Evolutionary conservation across 805 yeast species (phyloP).

Genomic region (Nakazawaea laoshanensis): DNA sequence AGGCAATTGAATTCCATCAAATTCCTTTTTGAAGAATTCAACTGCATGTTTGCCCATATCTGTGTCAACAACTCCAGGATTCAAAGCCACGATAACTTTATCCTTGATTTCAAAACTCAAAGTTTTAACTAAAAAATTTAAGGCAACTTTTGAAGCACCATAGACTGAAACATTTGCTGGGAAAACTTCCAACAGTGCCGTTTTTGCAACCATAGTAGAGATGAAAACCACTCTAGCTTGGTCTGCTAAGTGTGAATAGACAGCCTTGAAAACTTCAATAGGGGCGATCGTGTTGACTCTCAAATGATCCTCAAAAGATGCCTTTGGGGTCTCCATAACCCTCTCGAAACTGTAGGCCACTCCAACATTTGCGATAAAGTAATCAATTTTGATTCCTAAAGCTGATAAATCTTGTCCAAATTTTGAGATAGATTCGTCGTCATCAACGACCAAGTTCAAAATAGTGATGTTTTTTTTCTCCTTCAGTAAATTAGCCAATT

Average conservation of each 20-base stretch:
- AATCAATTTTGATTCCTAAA: constrained; percentile 17
- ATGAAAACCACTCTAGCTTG: constrained; percentile 13
- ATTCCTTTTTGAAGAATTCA: background rate
- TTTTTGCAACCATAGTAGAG: constrained; percentile 18
- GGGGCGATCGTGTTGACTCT: background rate
- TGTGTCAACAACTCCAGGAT: constrained; percentile 29
- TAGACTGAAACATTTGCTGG: constrained; percentile 19
- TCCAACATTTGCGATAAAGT: too few relatives aligned
- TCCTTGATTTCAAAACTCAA: constrained; percentile 18
- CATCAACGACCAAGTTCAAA: constrained; percentile 16
- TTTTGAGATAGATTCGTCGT: constrained; percentile 13
- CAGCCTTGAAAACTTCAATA: background rate
- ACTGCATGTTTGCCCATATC: constrained; percentile 18
- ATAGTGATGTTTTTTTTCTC: constrained; percentile 15
- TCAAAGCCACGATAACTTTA: constrained; percentile 18
- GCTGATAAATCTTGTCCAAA: constrained; percentile 13
- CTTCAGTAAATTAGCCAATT: constrained; percentile 5
- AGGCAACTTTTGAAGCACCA: constrained; percentile 27
- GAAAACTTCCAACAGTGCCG: constrained; percentile 10
- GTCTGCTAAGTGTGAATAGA: background rate
- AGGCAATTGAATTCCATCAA: too few relatives aligned
- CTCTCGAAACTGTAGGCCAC: too few relatives aligned
- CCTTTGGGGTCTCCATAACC: too few relatives aligned
- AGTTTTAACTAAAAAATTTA: constrained; percentile 21
- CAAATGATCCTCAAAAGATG: background rate